These are phyloP conservation scores for Peronosclerospora sorghi DNA, from an alignment of 352 stramenopile species.

Conservation along the genomic window DNA sequence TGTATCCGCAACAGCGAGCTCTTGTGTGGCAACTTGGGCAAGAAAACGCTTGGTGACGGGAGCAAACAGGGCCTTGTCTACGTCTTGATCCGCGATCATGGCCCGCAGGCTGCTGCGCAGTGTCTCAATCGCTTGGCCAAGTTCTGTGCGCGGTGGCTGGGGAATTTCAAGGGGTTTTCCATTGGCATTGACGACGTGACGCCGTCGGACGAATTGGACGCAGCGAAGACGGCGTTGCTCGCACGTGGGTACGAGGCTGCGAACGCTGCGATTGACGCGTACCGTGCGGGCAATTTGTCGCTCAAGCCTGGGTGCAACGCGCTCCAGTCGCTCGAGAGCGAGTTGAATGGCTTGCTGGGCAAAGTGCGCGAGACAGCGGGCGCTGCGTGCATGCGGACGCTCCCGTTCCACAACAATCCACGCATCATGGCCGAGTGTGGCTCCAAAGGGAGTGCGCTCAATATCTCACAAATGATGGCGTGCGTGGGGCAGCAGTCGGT, in stretches of 20 bases:
- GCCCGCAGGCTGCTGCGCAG: slow-evolving; percentile 82
- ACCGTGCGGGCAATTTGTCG: slow-evolving; percentile 88
- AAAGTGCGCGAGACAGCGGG: slow-evolving; percentile 96
- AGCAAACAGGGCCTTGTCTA: slow-evolving; percentile 98
- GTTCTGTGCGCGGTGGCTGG: slow-evolving; percentile 95
- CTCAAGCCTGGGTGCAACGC: slow-evolving; percentile 95
- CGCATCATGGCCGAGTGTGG: slow-evolving; percentile 99
- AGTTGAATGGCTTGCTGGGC: slow-evolving; percentile 96
- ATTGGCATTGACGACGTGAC: slow-evolving; percentile 99
- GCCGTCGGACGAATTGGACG: slow-evolving; percentile 87
- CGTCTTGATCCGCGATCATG: slow-evolving; percentile 94
- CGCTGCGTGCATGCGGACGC: slow-evolving; percentile 95
- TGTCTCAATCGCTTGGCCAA: slow-evolving; percentile 98
- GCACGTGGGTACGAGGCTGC: slow-evolving; percentile 77
- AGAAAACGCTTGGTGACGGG: slow-evolving; percentile 97
- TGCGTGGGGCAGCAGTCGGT: slow-evolving; percentile 99
- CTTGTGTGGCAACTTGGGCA: slow-evolving; percentile 96
- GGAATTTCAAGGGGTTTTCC: slow-evolving; percentile 94
- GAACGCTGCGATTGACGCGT: slow-evolving; percentile 89
- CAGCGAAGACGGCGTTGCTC: slow-evolving; percentile 93
- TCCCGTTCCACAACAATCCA: slow-evolving; percentile 95
- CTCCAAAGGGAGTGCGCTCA: slow-evolving; percentile 97
- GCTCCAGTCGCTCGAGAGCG: slow-evolving; percentile 96
- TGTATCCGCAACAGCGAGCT: slow-evolving; percentile 96
- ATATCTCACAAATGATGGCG: slow-evolving; percentile 99